These are phyloP conservation scores for Flaveria linearis DNA, from an alignment of 129 eudicot species.

Conservation along the genomic window DNA sequence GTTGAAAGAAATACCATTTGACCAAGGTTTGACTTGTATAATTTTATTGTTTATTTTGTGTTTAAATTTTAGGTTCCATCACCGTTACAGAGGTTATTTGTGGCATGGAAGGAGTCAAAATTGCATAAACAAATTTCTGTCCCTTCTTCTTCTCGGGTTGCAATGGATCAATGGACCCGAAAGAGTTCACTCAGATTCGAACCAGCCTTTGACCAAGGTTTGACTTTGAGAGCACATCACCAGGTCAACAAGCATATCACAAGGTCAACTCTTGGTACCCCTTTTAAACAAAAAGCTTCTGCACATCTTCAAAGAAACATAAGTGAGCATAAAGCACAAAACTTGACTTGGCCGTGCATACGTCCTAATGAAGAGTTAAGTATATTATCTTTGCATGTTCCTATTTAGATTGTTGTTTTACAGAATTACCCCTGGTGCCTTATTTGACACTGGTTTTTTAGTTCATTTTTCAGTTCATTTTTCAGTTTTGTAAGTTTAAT, in stretches of 20 bases:
- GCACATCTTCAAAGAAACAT: conserved; percentile 11
- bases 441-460: conserved; percentile 32
- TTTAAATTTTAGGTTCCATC: conserved; percentile 52
- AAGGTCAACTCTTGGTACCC: conserved; percentile 23
- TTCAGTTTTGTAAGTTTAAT: conserved; percentile 33
- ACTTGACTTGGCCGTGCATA: conserved; percentile 38
- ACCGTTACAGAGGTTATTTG: conserved; percentile 44
- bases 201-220: conserved; percentile 27
- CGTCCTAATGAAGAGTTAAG: conserved; percentile 36
- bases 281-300: conserved; percentile 39
- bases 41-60: background rate
- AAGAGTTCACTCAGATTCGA: conserved; percentile 34
- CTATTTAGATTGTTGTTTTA: conserved; percentile 30
- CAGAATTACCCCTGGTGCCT: conserved; percentile 29
- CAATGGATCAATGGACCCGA: conserved; percentile 14
- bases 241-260: conserved; percentile 32
- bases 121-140: conserved; percentile 20
- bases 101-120: conserved; percentile 46
- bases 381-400: conserved; percentile 60
- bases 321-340: conserved; percentile 26
- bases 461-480: background rate
- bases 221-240: conserved; percentile 43
- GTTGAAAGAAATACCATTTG: background rate
- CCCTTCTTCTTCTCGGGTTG: conserved; percentile 12
- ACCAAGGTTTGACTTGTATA: conserved; percentile 7